Conservation (phyloP, 768 basidiomycete genomes). For the Hericium alpestre region DNA sequence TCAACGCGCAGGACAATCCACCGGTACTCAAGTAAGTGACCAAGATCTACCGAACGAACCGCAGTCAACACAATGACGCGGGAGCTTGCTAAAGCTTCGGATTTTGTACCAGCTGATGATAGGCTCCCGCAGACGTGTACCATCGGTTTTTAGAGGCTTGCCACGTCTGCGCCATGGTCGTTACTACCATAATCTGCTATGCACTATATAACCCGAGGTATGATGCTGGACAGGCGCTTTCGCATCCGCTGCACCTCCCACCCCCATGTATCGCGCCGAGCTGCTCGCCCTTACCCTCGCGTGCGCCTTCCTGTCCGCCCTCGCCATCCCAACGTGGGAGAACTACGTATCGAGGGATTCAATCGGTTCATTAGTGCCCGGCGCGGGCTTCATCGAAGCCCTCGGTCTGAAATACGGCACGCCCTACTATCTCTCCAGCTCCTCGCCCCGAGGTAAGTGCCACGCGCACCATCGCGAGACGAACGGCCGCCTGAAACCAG, state of each 20-base stretch:
- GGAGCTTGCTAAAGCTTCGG: no score
- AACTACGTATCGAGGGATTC: background rate
- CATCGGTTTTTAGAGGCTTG: no score
- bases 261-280: background rate
- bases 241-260: no score
- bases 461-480: background rate
- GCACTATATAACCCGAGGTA: no score
- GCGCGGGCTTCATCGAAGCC: background rate
- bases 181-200: no score
- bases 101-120: background rate
- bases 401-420: background rate
- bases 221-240: no score
- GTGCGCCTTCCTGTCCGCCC: background rate
- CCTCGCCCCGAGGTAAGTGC: background rate
- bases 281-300: background rate
- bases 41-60: no score
- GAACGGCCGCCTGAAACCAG: background rate
- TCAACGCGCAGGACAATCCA: no score
- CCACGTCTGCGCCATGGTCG: no score
- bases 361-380: background rate
- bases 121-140: background rate
- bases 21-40: no score
- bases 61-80: no score
- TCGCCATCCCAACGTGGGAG: constrained; percentile 1
- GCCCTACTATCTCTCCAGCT: background rate